Evolutionary conservation across 129 eudicot species (phyloP), one percentile per base, ranked within the genome.

Genomic region (Flaveria trinervia): DNA sequence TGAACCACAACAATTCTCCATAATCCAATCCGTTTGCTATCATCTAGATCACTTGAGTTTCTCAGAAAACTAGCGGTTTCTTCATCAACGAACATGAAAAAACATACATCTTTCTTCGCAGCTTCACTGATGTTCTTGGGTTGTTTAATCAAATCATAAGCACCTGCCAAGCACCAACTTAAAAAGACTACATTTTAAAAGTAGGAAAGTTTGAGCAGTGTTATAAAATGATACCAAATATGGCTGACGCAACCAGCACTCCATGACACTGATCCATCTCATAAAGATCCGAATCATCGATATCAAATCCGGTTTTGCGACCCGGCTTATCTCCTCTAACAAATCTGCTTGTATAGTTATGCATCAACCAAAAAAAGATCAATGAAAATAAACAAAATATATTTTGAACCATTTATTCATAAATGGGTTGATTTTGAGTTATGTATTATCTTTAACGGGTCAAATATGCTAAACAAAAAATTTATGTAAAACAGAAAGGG

Each of bases 201-300:
- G 22, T 15, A 45, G 39, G 13, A 39, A 78, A 73, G 8, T 48
- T 30, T 26, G 51, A 70, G 46, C 16, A 68, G 46, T 8, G 48
- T 30, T 36, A 71, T 33, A 81, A 17, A 28, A 56, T 77, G 72
- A 65, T 95, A 95, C 99, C 99, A 80, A 95, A 95, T 81, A 95
- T 89, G 79, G 99, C 99, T 22, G 99, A 95, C 51, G 99, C 99
- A 73, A 95, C 99, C 30, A 91, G 94, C 71, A 91, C 86, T 36
- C 91, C 99, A 15, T 67, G 73, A 80, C 99, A 95, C 70, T 80
- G 81, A 59, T 91, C 97, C 97, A 91, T 95, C 68, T 89, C 97
- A 83, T 56, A 82, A 74, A 95, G 90, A 83, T 95, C 97, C 43
- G 94, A 77, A 79, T 91, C 99, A 62, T 86, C 89, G 56, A 95